phyloP scores from a whole-genome alignment of 352 stramenopile genomes.

The Halophytophthora batemanensis region DNA sequence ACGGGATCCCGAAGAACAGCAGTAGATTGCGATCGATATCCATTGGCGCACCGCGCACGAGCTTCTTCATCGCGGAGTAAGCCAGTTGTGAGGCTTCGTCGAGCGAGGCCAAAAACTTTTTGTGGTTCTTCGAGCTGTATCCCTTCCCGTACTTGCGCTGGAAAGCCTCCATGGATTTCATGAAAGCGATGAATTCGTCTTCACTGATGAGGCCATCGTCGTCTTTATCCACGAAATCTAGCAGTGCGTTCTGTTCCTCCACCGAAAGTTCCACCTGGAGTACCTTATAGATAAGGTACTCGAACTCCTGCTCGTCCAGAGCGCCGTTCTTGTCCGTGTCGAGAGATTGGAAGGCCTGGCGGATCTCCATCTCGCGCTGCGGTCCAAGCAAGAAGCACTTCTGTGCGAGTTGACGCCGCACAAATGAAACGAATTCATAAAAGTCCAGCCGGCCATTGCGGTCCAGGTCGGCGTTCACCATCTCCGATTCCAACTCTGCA shows the following conservation, averaged over 20 bases:
- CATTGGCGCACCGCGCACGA: conserved; percentile 58
- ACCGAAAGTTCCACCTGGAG: conserved; percentile 71
- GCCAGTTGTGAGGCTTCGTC: conserved; percentile 46
- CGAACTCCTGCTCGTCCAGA: conserved; percentile 72
- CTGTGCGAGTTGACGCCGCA: conserved; percentile 53
- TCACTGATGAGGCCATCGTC: conserved; percentile 61
- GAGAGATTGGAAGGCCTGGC: conserved; percentile 62
- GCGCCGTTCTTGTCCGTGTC: conserved; percentile 65
- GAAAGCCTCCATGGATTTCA: conserved; percentile 62
- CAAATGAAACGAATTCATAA: conserved; percentile 68
- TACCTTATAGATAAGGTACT: conserved; percentile 72
- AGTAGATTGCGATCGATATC: conserved; percentile 69
- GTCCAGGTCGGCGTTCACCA: conserved; percentile 58
- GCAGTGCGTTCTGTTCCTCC: conserved; percentile 64
- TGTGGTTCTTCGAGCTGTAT: conserved; percentile 28
- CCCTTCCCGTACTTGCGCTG: conserved; percentile 31
- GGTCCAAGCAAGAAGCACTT: conserved; percentile 60
- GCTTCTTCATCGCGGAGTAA: conserved; percentile 75
- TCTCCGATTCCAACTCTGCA: conserved; percentile 59
- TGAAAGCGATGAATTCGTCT: conserved; percentile 73
- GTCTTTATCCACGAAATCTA: conserved; percentile 68
- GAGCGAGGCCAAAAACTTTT: conserved; percentile 33
- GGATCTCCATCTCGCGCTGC: conserved; percentile 72
- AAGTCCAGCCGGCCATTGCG: conserved; percentile 70
- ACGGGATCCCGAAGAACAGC: conserved; percentile 76